These are phyloP conservation scores for Ruellia speciosa DNA, from an alignment of 305 asterid species.

Conservation along the genomic window DNA sequence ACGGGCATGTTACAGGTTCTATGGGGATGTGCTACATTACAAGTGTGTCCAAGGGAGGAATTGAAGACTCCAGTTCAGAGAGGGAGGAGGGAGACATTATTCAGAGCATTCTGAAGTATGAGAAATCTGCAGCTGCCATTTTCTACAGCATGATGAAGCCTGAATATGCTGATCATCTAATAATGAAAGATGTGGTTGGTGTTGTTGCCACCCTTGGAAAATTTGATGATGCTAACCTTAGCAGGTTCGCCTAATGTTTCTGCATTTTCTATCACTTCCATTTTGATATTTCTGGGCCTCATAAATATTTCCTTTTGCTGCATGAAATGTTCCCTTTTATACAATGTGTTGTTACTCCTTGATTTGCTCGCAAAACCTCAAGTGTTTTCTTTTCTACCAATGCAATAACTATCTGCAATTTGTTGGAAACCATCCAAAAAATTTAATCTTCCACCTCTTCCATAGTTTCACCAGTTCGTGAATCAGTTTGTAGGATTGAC, in stretches of 20 bases:
- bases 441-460: neutral
- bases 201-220: constrained; percentile 68
- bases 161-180: constrained; percentile 35
- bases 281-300: neutral
- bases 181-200: constrained; percentile 60
- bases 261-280: neutral
- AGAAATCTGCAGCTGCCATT: constrained; percentile 62
- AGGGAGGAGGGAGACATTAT: constrained; percentile 37
- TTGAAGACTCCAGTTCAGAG: constrained; percentile 23
- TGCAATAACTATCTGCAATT: neutral
- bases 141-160: constrained; percentile 33
- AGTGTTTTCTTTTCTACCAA: neutral
- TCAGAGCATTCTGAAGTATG: constrained; percentile 37
- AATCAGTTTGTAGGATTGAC: constrained; percentile 16
- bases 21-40: constrained; percentile 42
- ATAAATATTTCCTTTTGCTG: neutral
- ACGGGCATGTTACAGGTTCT: constrained; percentile 27
- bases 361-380: neutral
- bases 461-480: neutral
- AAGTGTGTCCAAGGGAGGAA: constrained; percentile 22
- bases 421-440: neutral
- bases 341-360: neutral
- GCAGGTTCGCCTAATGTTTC: constrained; percentile 47
- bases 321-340: neutral
- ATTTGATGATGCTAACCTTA: constrained; percentile 53